Percentiles rank a stretch among this genome's conserved stretches.
Evolutionary conservation across 2,329 filamentous ascomycete genomes (phyloP).

Genomic region (Aspergillus sp.): DNA sequence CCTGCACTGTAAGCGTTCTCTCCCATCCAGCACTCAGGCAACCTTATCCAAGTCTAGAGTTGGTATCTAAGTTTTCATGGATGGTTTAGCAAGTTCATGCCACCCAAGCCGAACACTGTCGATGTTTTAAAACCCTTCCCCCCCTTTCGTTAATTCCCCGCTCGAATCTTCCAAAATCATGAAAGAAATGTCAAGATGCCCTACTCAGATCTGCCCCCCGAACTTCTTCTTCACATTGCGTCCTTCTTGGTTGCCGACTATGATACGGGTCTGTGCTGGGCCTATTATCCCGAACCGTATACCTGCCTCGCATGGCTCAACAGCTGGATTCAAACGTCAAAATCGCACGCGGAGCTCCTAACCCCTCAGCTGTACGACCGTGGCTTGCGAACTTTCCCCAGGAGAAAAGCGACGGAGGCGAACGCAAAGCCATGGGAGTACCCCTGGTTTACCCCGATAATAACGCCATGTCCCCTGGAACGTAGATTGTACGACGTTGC

Average conservation of each 20-base stretch:
- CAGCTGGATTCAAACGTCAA: not conserved
- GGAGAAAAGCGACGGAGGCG: not conserved
- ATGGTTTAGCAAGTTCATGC: no score
- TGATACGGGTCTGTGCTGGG: not conserved
- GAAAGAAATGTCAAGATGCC: not conserved
- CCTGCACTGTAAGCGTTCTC: constrained; percentile 18
- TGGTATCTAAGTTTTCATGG: no score
- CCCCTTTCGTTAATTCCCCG: not conserved
- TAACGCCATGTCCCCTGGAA: not conserved
- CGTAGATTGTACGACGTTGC: not conserved
- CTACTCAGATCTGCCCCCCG: not conserved
- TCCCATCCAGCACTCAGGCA: no score
- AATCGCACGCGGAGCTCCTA: not conserved
- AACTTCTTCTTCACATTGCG: not conserved
- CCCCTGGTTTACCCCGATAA: not conserved
- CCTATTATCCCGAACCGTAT: no score
- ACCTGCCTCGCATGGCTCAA: not conserved
- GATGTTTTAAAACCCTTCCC: not conserved
- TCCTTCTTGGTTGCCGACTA: not conserved
- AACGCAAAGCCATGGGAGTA: no score
- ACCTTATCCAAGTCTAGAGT: no score
- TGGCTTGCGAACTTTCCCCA: not conserved
- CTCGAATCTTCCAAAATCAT: not conserved
- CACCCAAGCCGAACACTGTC: no score
- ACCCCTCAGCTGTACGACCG: not conserved